These are phyloP conservation scores for Saccharum officinarum DNA, from an alignment of 176 grass and related monocot genomes.

Conservation along the genomic window DNA sequence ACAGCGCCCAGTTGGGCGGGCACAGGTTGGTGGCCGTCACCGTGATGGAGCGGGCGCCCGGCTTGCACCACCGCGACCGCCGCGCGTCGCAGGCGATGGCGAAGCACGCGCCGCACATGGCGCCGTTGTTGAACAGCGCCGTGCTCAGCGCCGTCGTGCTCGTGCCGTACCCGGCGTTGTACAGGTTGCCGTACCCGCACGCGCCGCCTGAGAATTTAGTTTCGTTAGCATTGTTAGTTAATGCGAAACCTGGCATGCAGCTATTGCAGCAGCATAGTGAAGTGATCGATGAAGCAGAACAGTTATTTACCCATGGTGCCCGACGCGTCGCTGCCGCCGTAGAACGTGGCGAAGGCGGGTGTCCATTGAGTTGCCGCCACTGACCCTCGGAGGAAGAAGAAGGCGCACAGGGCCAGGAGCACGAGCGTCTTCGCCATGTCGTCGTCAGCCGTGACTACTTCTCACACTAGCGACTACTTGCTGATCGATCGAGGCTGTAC, in stretches of 20 bases:
- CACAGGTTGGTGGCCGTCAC: constrained; percentile 58
- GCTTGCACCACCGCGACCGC: constrained; percentile 36
- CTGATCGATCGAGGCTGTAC: not conserved
- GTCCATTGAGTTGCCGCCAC: constrained; percentile 16
- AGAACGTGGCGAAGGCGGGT: constrained; percentile 48
- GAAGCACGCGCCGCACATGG: constrained; percentile 53
- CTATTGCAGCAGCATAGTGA: not conserved
- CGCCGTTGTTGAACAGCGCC: constrained; percentile 51
- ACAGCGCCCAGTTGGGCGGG: constrained; percentile 59
- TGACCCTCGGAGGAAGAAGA: not conserved
- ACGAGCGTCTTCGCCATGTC: constrained; percentile 25
- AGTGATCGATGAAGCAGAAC: not conserved
- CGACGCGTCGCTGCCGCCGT: constrained; percentile 49
- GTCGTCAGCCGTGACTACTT: not conserved
- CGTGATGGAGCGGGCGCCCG: constrained; percentile 21
- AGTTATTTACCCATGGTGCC: constrained; percentile 32
- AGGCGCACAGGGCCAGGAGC: not conserved
- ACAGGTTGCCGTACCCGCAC: constrained; percentile 62
- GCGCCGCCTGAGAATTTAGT: constrained; percentile 9
- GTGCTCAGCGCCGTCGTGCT: constrained; percentile 44
- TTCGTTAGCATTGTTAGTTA: not conserved
- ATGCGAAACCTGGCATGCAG: not conserved
- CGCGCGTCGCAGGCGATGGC: constrained; percentile 40
- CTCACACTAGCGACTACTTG: not conserved
- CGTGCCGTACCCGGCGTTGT: constrained; percentile 51